Base-by-base conservation (phyloP, 2,329 filamentous ascomycete genomes). In the Exophiala spinifera region DNA sequence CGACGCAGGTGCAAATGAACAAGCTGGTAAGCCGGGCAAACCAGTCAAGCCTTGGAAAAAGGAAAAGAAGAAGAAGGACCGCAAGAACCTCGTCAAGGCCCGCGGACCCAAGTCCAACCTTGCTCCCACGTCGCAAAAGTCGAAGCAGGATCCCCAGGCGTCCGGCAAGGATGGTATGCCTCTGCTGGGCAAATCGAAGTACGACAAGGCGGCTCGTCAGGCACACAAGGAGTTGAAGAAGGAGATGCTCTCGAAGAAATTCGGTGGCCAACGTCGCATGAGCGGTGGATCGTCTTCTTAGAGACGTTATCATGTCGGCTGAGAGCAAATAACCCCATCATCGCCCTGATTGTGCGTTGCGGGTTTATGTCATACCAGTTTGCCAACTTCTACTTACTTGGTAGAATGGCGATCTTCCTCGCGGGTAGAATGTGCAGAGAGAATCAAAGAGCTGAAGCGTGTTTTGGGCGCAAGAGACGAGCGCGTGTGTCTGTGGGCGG, bases 71-170 rank as follows among this genome's bases (percentile, higher is more conserved):
- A 57, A 57, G 50, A 53, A 58, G 20, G 56, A 58, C 11, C 51
- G 51, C 23, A 58, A 58, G 49, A 58, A 58, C 39, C 56, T 58
- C 17, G 48, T 58, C 48, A 58, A 58, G 19, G 56, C 56, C n/a
- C 44, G 56, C 33, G 56, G 56, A 2, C 56, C 56, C 13, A 58
- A 58, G 31, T 58, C 56, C 20, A 50, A 46, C 3, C 51, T 58
- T 2, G 49, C 51, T 39, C 36, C 36, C 10, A 39, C 36, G 19
- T 15, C 56, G 4, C 51, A 44, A n/a, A 55, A 53, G 40, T 47
- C 51, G 19, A 58, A 55, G 17, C 40, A 49, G 15, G 51, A 55
- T 23, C 48, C 45, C 10, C 55, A 47, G n/a, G 45, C 40, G 10
- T 39, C 47, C 19, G 45, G 51, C 39, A 58, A 55, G 36, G 50